Conservation (phyloP, 1,284 basidiomycete genomes). For the Boletus semigastroideus region DNA sequence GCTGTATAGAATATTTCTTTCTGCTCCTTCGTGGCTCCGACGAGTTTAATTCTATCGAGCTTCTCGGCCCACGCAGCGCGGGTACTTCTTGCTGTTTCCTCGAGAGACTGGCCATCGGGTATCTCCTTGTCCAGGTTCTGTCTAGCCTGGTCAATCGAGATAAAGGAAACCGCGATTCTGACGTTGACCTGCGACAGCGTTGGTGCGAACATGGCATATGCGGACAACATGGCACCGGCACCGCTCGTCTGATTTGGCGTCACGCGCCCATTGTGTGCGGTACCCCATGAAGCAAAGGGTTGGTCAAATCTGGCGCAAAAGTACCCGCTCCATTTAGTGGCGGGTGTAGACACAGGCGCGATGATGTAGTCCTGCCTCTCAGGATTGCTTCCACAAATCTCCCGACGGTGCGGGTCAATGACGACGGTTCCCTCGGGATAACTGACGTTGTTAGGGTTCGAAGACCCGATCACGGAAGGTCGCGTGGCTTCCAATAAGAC, state of each 20-base stretch:
- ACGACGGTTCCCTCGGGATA: conserved; percentile 59
- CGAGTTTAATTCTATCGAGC: conserved; percentile 59
- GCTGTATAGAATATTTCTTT: conserved; percentile 65
- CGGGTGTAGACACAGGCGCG: conserved; percentile 53
- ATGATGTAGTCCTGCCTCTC: conserved; percentile 79
- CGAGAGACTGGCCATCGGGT: conserved; percentile 58
- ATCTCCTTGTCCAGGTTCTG: conserved; percentile 62
- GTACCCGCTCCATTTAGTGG: conserved; percentile 60
- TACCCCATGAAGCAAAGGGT: conserved; percentile 48
- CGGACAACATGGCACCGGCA: conserved; percentile 52
- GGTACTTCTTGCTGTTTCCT: conserved; percentile 58
- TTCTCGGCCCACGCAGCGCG: conserved; percentile 73
- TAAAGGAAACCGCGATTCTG: conserved; percentile 76
- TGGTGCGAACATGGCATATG: conserved; percentile 53
- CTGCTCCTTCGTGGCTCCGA: conserved; percentile 53
- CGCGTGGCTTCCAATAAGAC: conserved; percentile 73
- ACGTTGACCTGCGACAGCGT: conserved; percentile 49
- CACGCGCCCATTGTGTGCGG: conserved; percentile 49
- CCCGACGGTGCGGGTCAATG: conserved; percentile 46
- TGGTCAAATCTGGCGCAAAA: conserved; percentile 71
- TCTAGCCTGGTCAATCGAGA: conserved; percentile 74
- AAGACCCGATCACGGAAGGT: conserved; percentile 59
- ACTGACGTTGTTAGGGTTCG: conserved; percentile 57
- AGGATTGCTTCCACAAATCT: conserved; percentile 69
- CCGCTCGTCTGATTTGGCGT: conserved; percentile 31